Conservation (phyloP, 345 rosid species). For the Pugionium cornutum region DNA sequence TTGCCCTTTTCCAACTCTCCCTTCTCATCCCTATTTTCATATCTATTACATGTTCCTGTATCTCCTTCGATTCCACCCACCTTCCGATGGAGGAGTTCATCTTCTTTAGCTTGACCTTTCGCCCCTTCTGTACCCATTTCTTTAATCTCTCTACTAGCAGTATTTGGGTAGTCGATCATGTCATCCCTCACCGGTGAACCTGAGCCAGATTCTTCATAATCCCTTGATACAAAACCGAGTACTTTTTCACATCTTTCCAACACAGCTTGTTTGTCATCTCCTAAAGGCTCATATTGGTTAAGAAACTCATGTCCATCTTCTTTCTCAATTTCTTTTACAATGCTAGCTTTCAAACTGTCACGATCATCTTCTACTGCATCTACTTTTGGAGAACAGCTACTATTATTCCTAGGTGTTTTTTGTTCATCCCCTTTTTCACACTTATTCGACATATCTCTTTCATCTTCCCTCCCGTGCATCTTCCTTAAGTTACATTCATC, state of each 20-base stretch:
- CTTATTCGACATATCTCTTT: not conserved
- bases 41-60: slow-evolving; percentile 6
- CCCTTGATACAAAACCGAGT: slow-evolving; percentile 20
- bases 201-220: slow-evolving; percentile 23
- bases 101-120: slow-evolving; percentile 29
- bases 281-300: slow-evolving; percentile 11
- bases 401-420: not conserved
- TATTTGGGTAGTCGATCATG: not conserved
- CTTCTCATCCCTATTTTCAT: slow-evolving; percentile 25
- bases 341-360: slow-evolving; percentile 11
- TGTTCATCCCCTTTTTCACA: slow-evolving; percentile 12
- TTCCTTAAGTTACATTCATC: not conserved
- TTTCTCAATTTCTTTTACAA: slow-evolving; percentile 22
- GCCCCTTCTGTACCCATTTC: slow-evolving; percentile 17
- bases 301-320: slow-evolving; percentile 7
- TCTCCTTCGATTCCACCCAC: slow-evolving; percentile 23
- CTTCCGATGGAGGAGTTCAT: slow-evolving; percentile 7
- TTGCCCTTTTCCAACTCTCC: slow-evolving; percentile 10
- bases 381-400: not conserved
- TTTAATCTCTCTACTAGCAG: slow-evolving; percentile 21
- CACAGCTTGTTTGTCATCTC: slow-evolving; percentile 9
- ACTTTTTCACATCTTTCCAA: slow-evolving; percentile 11
- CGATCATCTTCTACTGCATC: slow-evolving; percentile 23
- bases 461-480: not conserved
- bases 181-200: slow-evolving; percentile 27